phyloP scores from a whole-genome alignment of 1,284 basidiomycete genomes.

The Moesziomyces sp. region DNA sequence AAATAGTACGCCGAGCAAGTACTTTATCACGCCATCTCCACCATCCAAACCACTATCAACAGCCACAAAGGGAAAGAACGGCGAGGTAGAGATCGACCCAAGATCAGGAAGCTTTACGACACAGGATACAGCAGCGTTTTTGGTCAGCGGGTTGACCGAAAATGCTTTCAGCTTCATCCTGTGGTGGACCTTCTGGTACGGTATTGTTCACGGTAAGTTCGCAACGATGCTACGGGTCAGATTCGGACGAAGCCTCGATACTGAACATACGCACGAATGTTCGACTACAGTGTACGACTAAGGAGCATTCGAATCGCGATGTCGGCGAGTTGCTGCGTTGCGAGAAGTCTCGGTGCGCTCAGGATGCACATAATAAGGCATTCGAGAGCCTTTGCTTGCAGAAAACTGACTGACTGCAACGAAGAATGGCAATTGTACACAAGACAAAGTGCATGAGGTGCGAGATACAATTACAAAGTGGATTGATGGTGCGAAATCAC shows the following conservation, averaged over 20 bases:
- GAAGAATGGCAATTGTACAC: slow-evolving; percentile 2
- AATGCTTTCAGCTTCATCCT: slow-evolving; percentile 63
- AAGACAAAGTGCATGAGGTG: slow-evolving; percentile 17
- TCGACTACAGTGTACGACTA: no score
- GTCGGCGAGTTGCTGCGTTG: no score
- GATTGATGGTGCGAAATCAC: not conserved
- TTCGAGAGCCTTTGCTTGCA: no score
- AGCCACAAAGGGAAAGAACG: not conserved
- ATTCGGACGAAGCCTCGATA: no score
- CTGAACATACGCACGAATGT: not conserved
- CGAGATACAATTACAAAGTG: not conserved
- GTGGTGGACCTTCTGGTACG: slow-evolving; percentile 67
- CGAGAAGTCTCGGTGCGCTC: no score
- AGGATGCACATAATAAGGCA: no score
- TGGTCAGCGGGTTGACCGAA: slow-evolving; percentile 46
- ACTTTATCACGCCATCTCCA: slow-evolving; percentile 45
- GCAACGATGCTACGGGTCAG: not conserved
- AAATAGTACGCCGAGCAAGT: slow-evolving; percentile 30
- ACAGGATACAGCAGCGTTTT: slow-evolving; percentile 18
- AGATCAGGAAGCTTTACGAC: slow-evolving; percentile 27
- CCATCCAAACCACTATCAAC: slow-evolving; percentile 15
- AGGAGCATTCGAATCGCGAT: no score
- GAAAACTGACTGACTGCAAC: no score
- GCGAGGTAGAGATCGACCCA: slow-evolving; percentile 18
- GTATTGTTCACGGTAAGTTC: slow-evolving; percentile 63